phyloP scores from a whole-genome alignment of 257 asterid species.

The Perilla frutescens region DNA sequence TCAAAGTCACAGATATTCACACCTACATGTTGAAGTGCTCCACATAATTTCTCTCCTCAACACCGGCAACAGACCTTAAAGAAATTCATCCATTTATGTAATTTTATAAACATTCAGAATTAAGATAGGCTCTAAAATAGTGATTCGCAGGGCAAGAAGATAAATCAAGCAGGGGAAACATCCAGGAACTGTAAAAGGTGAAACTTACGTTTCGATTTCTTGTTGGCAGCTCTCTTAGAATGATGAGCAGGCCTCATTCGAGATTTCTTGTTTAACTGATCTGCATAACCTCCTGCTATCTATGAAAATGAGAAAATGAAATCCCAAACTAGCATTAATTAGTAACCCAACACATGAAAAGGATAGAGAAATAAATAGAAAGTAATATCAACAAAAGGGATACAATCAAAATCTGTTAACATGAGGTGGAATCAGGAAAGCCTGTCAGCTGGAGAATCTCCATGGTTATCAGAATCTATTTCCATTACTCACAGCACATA shows the following conservation, averaged over 20 bases:
- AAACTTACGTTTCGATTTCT: constrained; percentile 70
- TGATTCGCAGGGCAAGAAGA: constrained; percentile 5
- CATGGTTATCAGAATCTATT: not conserved
- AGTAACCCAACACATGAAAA: constrained; percentile 12
- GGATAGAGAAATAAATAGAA: constrained; percentile 20
- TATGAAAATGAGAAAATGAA: constrained; percentile 39
- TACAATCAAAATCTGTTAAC: constrained; percentile 8
- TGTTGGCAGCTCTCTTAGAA: constrained; percentile 48
- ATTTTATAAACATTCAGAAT: constrained; percentile 13
- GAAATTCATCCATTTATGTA: constrained; percentile 16
- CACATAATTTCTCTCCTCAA: not conserved
- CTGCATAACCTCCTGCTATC: constrained; percentile 51
- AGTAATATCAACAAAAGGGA: constrained; percentile 6
- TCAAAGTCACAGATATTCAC: constrained; percentile 2
- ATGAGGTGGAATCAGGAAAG: constrained; percentile 26
- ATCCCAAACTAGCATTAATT: constrained; percentile 4
- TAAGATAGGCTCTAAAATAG: not conserved
- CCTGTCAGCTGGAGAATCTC: constrained; percentile 14
- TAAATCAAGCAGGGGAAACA: not conserved
- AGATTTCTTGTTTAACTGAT: constrained; percentile 52
- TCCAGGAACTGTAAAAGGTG: constrained; percentile 19
- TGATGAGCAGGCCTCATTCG: constrained; percentile 58
- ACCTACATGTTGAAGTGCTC: not conserved
- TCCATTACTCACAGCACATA: not conserved
- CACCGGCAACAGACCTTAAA: not conserved